Percentiles rank a stretch among this genome's conserved stretches.
Conservation (phyloP, 257 asterid species). For the Handroanthus guayacan region DNA sequence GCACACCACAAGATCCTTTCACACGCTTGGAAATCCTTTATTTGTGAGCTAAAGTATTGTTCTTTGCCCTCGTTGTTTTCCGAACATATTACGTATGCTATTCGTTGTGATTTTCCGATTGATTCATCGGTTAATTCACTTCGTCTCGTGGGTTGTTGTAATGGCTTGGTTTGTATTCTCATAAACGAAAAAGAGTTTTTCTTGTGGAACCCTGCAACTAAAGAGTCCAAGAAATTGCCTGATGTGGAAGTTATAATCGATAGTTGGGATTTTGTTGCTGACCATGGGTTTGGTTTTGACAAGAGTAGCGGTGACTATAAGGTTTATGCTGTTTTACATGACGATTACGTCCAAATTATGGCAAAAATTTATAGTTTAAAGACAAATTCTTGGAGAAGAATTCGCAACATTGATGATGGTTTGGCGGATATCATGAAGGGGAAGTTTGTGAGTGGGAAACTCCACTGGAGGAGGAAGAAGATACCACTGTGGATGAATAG, state of each 20-base stretch:
- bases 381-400: slow-evolving; percentile 44
- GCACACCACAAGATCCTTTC: not conserved
- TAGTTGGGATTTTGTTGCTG: too few species aligned
- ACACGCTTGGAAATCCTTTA: not conserved
- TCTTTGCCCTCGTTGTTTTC: slow-evolving; percentile 21
- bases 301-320: slow-evolving; percentile 21
- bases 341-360: slow-evolving; percentile 9
- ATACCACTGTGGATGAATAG: not conserved
- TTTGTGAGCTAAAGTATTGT: slow-evolving; percentile 5
- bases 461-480: slow-evolving; percentile 45
- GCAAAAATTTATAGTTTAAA: slow-evolving; percentile 43
- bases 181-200: too few species aligned
- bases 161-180: too few species aligned
- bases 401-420: slow-evolving; percentile 20
- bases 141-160: not conserved
- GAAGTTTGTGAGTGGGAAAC: slow-evolving; percentile 43
- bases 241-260: too few species aligned
- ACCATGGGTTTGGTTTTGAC: too few species aligned
- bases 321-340: not conserved
- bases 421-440: slow-evolving; percentile 1
- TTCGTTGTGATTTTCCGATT: not conserved
- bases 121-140: not conserved
- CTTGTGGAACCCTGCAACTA: too few species aligned
- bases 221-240: too few species aligned
- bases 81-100: not conserved